Conservation (phyloP, 306 rosid genomes). For the Oxytropis ochrocephala region DNA sequence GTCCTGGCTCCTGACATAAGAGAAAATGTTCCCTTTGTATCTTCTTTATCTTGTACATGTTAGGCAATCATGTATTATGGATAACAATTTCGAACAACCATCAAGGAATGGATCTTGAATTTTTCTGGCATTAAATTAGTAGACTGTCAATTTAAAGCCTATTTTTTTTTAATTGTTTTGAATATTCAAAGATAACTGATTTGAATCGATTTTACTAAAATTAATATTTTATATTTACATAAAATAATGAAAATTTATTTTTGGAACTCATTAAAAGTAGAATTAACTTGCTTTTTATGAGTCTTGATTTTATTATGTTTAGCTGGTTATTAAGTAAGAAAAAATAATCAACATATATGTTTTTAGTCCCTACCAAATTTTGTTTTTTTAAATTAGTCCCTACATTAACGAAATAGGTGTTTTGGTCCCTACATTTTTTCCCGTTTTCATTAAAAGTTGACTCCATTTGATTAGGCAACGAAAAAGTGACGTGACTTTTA, state of each 20-base stretch:
- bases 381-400: too few species aligned
- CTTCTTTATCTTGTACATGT: conserved; percentile 32
- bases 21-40: conserved; percentile 17
- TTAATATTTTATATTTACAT: background rate
- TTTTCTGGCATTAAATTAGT: conserved; percentile 18
- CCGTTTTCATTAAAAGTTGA: too few species aligned
- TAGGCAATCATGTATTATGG: conserved; percentile 31
- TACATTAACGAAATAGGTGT: too few species aligned
- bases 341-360: too few species aligned
- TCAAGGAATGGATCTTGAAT: background rate
- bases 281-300: background rate
- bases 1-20: background rate
- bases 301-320: background rate
- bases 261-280: background rate
- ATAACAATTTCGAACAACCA: conserved; percentile 32
- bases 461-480: too few species aligned
- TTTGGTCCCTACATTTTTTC: too few species aligned
- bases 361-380: too few species aligned
- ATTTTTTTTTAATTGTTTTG: background rate
- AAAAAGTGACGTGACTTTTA: too few species aligned
- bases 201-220: background rate
- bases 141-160: conserved; percentile 7
- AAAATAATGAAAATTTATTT: background rate
- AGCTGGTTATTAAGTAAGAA: too few species aligned
- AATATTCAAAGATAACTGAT: background rate